phyloP scores from a whole-genome alignment of 306 rosid species.

The Quercus dentata region DNA sequence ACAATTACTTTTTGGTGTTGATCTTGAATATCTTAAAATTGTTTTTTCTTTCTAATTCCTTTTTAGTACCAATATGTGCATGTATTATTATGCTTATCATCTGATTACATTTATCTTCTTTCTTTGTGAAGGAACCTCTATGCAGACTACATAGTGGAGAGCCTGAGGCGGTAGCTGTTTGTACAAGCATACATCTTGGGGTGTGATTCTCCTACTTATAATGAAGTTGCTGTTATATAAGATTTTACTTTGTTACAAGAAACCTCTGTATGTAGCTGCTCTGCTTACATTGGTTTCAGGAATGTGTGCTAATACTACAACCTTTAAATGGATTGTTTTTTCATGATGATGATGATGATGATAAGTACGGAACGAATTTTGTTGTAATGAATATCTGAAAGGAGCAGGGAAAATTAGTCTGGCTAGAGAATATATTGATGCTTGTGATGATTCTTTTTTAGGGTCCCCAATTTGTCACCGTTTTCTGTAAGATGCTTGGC shows the following conservation, averaged over 20 bases:
- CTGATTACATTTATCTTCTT: neutral
- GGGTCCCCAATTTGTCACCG: neutral
- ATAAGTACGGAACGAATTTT: neutral
- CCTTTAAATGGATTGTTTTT: neutral
- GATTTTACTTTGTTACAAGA: neutral
- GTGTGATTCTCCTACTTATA: neutral
- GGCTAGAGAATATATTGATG: neutral
- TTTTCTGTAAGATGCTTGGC: neutral
- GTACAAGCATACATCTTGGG: slow-evolving; percentile 8
- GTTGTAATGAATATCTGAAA: slow-evolving; percentile 6
- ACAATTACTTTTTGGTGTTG: neutral
- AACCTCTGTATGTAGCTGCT: slow-evolving; percentile 2
- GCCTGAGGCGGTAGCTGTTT: slow-evolving; percentile 80
- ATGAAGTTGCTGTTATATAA: slow-evolving; percentile 7
- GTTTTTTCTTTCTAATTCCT: neutral
- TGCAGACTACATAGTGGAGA: slow-evolving; percentile 93
- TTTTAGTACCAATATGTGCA: neutral
- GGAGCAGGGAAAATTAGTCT: neutral
- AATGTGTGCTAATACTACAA: neutral
- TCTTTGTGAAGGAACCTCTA: slow-evolving; percentile 64
- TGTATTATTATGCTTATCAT: neutral
- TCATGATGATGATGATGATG: neutral
- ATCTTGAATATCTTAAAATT: neutral
- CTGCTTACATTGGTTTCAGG: neutral
- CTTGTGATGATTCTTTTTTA: neutral